A percentile compares a stretch with the other conserved stretches of the same genome.
phyloP scores from a whole-genome alignment of 768 basidiomycete genomes.

The Kwoniella mangroviensis region DNA sequence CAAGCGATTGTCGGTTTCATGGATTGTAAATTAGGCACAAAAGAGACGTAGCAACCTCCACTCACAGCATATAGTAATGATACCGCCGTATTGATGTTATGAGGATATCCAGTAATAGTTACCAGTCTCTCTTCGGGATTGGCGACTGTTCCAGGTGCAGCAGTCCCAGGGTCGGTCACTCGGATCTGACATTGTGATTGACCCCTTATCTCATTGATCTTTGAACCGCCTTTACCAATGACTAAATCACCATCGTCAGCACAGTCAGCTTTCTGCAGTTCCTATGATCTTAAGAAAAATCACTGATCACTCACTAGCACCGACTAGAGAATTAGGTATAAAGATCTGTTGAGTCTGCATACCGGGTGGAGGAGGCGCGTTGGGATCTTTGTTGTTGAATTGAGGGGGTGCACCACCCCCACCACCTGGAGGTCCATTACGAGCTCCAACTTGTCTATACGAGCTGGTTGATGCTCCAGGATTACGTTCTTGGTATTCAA shows the following conservation, averaged over 20 bases:
- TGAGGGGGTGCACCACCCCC: constrained; percentile 28
- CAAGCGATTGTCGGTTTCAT: too few species aligned
- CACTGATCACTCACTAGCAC: constrained; percentile 52
- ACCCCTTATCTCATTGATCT: constrained; percentile 97
- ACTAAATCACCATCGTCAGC: constrained; percentile 56
- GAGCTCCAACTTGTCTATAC: constrained; percentile 66
- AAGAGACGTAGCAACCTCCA: not conserved
- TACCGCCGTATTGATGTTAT: constrained; percentile 95
- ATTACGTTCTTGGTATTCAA: constrained; percentile 75
- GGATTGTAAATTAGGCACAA: not conserved
- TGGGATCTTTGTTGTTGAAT: constrained; percentile 24
- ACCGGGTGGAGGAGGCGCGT: constrained; percentile 56
- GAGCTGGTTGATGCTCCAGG: constrained; percentile 60
- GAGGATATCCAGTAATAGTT: constrained; percentile 92
- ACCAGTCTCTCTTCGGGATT: constrained; percentile 80
- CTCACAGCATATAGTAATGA: constrained; percentile 66
- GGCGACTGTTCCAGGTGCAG: constrained; percentile 64
- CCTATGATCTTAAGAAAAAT: not conserved
- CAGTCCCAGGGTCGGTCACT: constrained; percentile 96
- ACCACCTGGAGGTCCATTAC: constrained; percentile 46
- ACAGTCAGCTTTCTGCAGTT: not conserved
- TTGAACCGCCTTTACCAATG: constrained; percentile 96
- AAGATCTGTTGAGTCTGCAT: constrained; percentile 94
- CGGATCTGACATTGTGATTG: constrained; percentile 96
- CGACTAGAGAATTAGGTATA: constrained; percentile 96